Percentiles rank a stretch among this genome's conserved stretches.
These are phyloP conservation scores for Boletus edulis DNA, from an alignment of 768 basidiomycete genomes.

Conservation along the genomic window DNA sequence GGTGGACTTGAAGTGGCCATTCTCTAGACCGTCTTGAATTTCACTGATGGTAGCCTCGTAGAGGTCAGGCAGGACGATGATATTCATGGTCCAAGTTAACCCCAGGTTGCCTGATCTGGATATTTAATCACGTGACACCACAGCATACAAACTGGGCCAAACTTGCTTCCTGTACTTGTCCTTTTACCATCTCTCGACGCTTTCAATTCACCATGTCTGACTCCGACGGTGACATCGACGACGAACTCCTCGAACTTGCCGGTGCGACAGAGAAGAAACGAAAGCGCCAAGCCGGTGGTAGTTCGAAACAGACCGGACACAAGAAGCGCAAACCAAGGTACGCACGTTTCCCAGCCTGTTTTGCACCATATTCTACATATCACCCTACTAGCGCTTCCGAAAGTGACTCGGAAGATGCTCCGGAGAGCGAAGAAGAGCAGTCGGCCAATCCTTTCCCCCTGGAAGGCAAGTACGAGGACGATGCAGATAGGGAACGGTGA, in stretches of 20 bases:
- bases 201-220: conserved; percentile 41
- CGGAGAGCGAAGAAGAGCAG: conserved; percentile 59
- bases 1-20: conserved; percentile 52
- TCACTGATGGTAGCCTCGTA: conserved; percentile 59
- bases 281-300: conserved; percentile 48
- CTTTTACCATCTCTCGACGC: background rate
- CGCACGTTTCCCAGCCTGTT: conserved; percentile 27
- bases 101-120: conserved; percentile 8
- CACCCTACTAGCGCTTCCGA: conserved; percentile 36
- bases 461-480: conserved; percentile 89
- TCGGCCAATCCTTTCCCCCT: conserved; percentile 76
- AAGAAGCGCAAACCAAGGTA: conserved; percentile 78
- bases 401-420: conserved; percentile 47
- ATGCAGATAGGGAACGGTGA: conserved; percentile 78
- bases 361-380: background rate
- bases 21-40: conserved; percentile 50
- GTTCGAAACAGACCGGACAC: conserved; percentile 41
- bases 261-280: conserved; percentile 68
- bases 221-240: conserved; percentile 51
- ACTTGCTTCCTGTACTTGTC: conserved; percentile 2
- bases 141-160: conserved; percentile 20
- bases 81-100: background rate
- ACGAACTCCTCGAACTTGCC: conserved; percentile 80
- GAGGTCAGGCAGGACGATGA: conserved; percentile 42
- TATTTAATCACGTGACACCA: conserved; percentile 7